Base-by-base conservation (phyloP, 1,284 basidiomycete species). In the Pulchroboletus neoregius region DNA sequence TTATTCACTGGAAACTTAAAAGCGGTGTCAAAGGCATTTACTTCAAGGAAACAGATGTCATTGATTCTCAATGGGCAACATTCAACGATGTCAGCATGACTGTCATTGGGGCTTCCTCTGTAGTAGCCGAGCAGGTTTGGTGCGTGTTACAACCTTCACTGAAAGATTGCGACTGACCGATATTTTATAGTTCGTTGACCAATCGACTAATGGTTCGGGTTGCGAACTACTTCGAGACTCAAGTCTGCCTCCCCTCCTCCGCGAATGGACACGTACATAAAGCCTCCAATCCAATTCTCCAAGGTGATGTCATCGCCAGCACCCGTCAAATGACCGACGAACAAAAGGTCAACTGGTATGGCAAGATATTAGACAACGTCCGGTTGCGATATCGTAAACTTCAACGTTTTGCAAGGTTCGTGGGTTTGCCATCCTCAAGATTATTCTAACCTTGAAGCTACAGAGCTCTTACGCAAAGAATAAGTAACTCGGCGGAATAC, bases 401-500 rank as follows among this genome's bases (percentile, higher is more conserved):
- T 26, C 90, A 95, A 56, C 88, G 94, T 3, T 94, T 97, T 67
- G 87, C 89, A 39, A 80, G 91, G 91, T 93, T 63, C 52, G 73
- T 55, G 40, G 48, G 36, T 45, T 43, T 24, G 35, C 9, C 22
- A 16, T 37, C 20, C 20, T 43, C 11, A 27, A 23, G 24, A 48
- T 37, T 31, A 33, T 28, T 40, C 48, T 55, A 20, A 65, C 28
- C 22, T 36, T n/a, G 27, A 13, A 23, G 38, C 39, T 35, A 32
- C 41, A 91, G 90, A 53, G 82, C 84, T 8, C 75, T 94, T 22
- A 84, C 86, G 0, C 86, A 91, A 58, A 81, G 91, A 33, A 95
- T 97, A 69, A 91, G 91, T 61, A 98, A 98, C 67, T 93, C 94
- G 1, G 91, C 94, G 1, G 96, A 99, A 68, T 99, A 97, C 64